phyloP scores from a whole-genome alignment of 305 asterid species.

The Rubia peregrina region DNA sequence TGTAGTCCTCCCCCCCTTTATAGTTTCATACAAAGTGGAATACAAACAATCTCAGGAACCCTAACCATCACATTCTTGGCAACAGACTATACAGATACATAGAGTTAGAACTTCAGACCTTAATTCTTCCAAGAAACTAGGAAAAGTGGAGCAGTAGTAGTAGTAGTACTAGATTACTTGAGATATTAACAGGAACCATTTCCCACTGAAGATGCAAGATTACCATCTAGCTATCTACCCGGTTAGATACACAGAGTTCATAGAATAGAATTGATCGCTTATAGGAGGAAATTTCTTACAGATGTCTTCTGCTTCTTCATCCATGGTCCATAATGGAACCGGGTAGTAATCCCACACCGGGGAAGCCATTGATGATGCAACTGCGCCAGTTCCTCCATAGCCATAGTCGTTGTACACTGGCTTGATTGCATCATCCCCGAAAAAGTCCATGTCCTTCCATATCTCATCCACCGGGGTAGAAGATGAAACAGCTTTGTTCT shows the following conservation, averaged over 20 bases:
- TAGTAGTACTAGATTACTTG: neutral
- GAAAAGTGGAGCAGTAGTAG: neutral
- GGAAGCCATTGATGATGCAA: conserved; percentile 17
- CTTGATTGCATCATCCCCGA: conserved; percentile 21
- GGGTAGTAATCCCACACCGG: conserved; percentile 31
- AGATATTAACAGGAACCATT: conserved; percentile 5
- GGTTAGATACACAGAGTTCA: neutral
- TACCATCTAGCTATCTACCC: conserved; percentile 11
- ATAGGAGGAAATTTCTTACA: conserved; percentile 11
- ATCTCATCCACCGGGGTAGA: conserved; percentile 57
- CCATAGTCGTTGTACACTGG: conserved; percentile 16
- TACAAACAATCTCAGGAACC: neutral
- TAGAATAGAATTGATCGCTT: conserved; percentile 3
- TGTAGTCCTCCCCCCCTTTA: neutral
- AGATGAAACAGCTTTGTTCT: conserved; percentile 24
- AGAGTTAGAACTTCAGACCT: conserved; percentile 1
- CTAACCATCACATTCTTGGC: neutral
- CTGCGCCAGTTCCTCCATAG: conserved; percentile 6
- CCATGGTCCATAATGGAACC: conserved; percentile 16
- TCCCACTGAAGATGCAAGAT: conserved; percentile 6
- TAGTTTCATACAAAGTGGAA: conserved; percentile 8
- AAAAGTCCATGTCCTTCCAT: conserved; percentile 39
- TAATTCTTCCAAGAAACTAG: neutral
- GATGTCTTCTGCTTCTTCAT: conserved; percentile 7
- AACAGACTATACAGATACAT: conserved; percentile 15